These are phyloP conservation scores for Luvunga scandens DNA, from an alignment of 345 rosid species.

Conservation along the genomic window DNA sequence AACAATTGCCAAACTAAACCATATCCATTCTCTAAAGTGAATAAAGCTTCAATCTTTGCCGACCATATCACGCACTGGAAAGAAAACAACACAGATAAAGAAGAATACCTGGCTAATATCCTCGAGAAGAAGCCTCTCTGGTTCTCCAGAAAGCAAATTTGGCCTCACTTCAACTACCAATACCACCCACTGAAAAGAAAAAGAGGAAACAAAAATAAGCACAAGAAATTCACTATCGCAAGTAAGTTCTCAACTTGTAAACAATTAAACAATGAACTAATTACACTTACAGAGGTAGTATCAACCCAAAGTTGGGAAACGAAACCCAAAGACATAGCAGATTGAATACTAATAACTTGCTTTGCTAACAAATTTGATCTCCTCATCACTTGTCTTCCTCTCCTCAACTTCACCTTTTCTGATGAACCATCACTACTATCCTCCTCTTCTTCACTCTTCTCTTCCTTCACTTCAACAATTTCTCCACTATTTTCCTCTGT, in stretches of 20 bases:
- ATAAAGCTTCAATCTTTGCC: background rate
- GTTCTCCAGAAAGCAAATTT: constrained; percentile 77
- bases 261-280: background rate
- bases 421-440: constrained; percentile 15
- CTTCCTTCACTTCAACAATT: constrained; percentile 23
- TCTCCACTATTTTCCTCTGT: constrained; percentile 10
- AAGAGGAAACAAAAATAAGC: background rate
- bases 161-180: constrained; percentile 77
- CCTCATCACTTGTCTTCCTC: constrained; percentile 43
- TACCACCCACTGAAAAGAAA: constrained; percentile 59
- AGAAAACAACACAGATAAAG: background rate
- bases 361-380: constrained; percentile 77
- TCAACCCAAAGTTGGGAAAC: constrained; percentile 90
- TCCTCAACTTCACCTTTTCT: constrained; percentile 22
- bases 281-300: constrained; percentile 48
- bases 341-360: constrained; percentile 72
- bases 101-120: constrained; percentile 54
- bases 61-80: background rate
- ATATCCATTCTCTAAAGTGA: background rate
- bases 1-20: background rate
- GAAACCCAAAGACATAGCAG: constrained; percentile 78
- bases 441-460: constrained; percentile 10
- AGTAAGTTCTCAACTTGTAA: background rate
- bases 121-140: constrained; percentile 68
- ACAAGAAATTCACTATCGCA: background rate